phyloP scores from a whole-genome alignment of 345 rosid genomes.

The Clausena lansium region DNA sequence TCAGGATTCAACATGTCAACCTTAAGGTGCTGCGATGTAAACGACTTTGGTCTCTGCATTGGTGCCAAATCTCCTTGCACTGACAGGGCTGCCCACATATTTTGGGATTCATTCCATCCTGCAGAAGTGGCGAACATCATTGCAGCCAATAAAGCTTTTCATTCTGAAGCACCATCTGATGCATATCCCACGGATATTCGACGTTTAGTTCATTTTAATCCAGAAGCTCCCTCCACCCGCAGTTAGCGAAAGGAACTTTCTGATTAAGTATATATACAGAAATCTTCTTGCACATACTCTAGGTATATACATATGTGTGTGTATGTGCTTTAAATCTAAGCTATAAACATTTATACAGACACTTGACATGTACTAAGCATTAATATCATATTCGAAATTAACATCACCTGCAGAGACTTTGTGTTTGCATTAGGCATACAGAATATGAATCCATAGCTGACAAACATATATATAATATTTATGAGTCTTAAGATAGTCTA shows the following conservation, averaged over 20 bases:
- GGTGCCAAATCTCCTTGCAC: conserved; percentile 28
- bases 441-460: conserved; percentile 18
- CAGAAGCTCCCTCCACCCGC: background rate
- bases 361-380: background rate
- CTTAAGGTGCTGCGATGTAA: conserved; percentile 26
- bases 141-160: conserved; percentile 25
- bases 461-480: conserved; percentile 12
- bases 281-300: background rate
- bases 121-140: conserved; percentile 28
- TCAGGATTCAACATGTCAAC: conserved; percentile 7
- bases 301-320: no score
- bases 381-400: background rate
- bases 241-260: background rate
- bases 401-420: background rate
- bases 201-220: conserved; percentile 13
- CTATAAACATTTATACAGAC: no score
- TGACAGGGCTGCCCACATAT: conserved; percentile 19
- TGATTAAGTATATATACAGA: background rate
- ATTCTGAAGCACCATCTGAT: conserved; percentile 17
- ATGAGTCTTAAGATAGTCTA: conserved; percentile 17
- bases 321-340: no score
- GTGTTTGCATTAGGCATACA: conserved; percentile 9
- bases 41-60: conserved; percentile 30
- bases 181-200: conserved; percentile 31
- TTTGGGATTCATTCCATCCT: conserved; percentile 52